A percentile compares a stretch with the other conserved stretches of the same genome.
Conservation (phyloP, 208 protist genomes). For the Trypanosoma vivax region DNA sequence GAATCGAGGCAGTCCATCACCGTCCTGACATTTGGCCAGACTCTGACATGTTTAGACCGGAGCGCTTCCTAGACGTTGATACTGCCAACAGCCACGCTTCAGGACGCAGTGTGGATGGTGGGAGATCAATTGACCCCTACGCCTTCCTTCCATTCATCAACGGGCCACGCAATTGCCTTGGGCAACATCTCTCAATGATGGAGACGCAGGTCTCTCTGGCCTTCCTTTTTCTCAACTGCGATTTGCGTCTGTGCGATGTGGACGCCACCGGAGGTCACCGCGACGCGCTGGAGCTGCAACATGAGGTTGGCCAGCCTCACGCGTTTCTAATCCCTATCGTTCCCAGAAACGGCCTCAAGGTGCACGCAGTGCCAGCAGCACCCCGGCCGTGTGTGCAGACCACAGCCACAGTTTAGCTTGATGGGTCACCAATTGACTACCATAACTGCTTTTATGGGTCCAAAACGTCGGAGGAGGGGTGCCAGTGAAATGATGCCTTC, state of each 20-base stretch:
- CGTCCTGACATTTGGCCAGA: slow-evolving; percentile 77
- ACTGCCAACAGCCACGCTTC: slow-evolving; percentile 75
- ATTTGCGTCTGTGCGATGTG: slow-evolving; percentile 49
- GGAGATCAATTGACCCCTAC: slow-evolving; percentile 78
- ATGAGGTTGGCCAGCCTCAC: slow-evolving; percentile 68
- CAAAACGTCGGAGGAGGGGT: no score
- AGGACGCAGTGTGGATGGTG: slow-evolving; percentile 28
- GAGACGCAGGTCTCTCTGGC: slow-evolving; percentile 79
- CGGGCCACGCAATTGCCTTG: slow-evolving; percentile 89
- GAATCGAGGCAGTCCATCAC: slow-evolving; percentile 76
- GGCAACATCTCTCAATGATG: slow-evolving; percentile 86
- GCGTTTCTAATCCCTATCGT: slow-evolving; percentile 80
- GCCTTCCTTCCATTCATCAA: slow-evolving; percentile 91
- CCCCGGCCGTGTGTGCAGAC: slow-evolving; percentile 22
- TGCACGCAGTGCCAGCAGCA: no score
- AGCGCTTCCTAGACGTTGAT: slow-evolving; percentile 74
- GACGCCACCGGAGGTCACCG: not conserved
- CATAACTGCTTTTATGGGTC: no score
- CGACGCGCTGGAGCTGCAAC: slow-evolving; percentile 30
- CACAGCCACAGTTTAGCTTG: no score
- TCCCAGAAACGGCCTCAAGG: slow-evolving; percentile 71
- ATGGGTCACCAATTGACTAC: no score
- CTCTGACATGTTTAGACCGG: slow-evolving; percentile 68
- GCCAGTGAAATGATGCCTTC: no score
- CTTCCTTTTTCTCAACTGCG: slow-evolving; percentile 72